These are phyloP conservation scores for Phaffia australis DNA, from an alignment of 768 basidiomycete genomes.

Conservation along the genomic window DNA sequence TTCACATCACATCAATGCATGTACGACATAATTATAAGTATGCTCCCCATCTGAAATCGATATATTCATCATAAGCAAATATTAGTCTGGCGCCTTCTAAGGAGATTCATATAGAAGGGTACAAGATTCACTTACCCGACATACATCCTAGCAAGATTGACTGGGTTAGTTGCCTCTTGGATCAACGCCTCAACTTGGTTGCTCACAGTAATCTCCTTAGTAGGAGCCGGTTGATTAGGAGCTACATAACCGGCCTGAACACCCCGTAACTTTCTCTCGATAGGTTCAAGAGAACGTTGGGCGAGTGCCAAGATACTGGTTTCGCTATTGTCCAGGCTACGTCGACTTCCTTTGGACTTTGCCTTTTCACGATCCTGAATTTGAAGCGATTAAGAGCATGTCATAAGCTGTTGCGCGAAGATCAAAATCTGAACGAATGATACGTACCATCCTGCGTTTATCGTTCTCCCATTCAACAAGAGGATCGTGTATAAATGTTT, in stretches of 20 bases:
- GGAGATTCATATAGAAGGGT: not conserved
- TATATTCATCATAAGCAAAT: no score
- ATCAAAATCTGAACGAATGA: not conserved
- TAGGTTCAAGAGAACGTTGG: constrained; percentile 63
- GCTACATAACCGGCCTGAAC: constrained; percentile 32
- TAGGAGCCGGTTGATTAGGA: constrained; percentile 38
- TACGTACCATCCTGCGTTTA: constrained; percentile 14
- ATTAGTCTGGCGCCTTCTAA: no score
- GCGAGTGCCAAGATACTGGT: constrained; percentile 57
- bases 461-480: constrained; percentile 87
- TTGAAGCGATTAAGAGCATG: not conserved
- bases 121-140: constrained; percentile 12
- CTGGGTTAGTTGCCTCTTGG: constrained; percentile 65
- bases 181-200: constrained; percentile 87
- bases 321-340: constrained; percentile 43
- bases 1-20: no score
- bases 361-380: not conserved
- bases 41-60: no score
- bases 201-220: constrained; percentile 56
- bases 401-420: not conserved
- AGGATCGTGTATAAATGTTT: constrained; percentile 94
- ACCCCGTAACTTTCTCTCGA: constrained; percentile 63
- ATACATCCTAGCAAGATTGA: constrained; percentile 52
- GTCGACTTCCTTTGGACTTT: constrained; percentile 29
- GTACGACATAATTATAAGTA: no score